A percentile compares a stretch with the other conserved stretches of the same genome.
These are phyloP conservation scores for Eurotiales sp. DNA, from an alignment of 2,329 filamentous ascomycete species.

Conservation along the genomic window DNA sequence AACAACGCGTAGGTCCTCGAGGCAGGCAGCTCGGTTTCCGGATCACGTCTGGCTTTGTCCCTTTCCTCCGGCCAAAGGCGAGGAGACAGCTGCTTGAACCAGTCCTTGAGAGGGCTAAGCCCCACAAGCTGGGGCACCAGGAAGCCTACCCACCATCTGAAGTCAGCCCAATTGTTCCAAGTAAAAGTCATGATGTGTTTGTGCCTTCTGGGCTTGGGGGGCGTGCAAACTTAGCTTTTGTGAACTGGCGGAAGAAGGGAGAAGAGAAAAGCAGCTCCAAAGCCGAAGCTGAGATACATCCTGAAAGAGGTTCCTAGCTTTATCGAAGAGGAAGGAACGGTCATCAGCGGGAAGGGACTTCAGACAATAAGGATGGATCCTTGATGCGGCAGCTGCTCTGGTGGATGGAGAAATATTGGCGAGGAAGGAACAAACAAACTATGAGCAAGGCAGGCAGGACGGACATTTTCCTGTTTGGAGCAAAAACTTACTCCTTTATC, in stretches of 20 bases:
- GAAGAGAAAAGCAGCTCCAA: background rate
- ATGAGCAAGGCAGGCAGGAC: background rate
- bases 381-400: too few species aligned
- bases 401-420: background rate
- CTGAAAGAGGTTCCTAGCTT: background rate
- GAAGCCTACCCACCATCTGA: background rate
- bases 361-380: too few species aligned
- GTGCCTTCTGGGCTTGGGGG: background rate
- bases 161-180: background rate
- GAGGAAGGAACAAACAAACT: background rate
- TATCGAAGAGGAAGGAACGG: background rate
- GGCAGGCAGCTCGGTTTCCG: background rate
- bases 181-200: background rate
- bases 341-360: too few species aligned
- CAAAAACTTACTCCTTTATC: too few species aligned
- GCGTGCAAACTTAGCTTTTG: background rate
- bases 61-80: background rate
- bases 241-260: background rate
- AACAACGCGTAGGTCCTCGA: background rate
- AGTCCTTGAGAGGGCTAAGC: background rate
- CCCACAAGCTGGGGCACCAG: background rate
- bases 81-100: background rate
- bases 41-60: background rate
- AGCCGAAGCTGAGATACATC: background rate
- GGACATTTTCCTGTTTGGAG: too few species aligned